phyloP scores from a whole-genome alignment of 805 yeast genomes.

The Lipomyces japonicus region DNA sequence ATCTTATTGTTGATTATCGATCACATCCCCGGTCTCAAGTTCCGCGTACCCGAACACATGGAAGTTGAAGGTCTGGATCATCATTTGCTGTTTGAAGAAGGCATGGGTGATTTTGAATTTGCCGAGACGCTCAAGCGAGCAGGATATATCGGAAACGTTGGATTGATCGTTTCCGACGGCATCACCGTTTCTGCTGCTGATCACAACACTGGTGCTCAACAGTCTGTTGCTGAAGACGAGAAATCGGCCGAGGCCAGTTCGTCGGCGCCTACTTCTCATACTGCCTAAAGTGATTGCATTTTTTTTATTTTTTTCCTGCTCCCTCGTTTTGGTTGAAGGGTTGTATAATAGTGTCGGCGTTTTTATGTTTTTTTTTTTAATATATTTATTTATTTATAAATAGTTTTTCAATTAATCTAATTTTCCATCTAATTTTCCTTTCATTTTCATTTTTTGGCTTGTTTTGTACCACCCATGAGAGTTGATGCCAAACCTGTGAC shows the following conservation, averaged over 20 bases:
- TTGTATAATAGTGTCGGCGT: no score
- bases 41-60: constrained; percentile 79
- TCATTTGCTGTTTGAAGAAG: constrained; percentile 5
- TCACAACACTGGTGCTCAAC: not conserved
- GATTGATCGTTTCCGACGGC: not conserved
- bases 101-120: constrained; percentile 13
- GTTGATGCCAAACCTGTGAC: no score
- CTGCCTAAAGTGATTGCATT: no score
- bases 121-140: constrained; percentile 3
- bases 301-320: no score
- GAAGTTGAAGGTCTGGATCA: constrained; percentile 84
- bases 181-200: not conserved
- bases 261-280: no score
- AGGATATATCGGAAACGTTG: not conserved
- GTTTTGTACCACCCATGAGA: no score
- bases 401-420: no score
- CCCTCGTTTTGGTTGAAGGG: no score
- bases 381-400: no score
- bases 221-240: not conserved
- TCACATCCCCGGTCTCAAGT: constrained; percentile 69
- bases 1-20: constrained; percentile 63
- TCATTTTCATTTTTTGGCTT: no score
- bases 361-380: no score
- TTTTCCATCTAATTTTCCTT: no score
- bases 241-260: not conserved